Conservation (phyloP, 208 protist genomes). For the Acanthamoeba lenticulata region DNA sequence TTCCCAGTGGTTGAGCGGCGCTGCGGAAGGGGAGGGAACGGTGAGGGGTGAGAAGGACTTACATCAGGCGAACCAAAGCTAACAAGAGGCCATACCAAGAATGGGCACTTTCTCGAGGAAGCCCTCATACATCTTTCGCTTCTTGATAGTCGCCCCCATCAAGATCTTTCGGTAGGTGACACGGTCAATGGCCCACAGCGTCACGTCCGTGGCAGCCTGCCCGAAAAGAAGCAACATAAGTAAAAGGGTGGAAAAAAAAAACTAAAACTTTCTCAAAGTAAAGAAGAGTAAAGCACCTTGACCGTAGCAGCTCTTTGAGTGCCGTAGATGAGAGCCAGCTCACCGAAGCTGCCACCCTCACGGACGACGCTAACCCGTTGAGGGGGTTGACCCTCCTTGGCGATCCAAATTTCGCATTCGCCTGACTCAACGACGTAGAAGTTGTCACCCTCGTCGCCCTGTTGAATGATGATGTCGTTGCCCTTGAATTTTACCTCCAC, state of each 20-base stretch:
- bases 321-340: conserved; percentile 87
- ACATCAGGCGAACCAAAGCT: background rate
- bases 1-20: conserved; percentile 54
- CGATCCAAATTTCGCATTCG: conserved; percentile 81
- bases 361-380: conserved; percentile 71
- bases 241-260: background rate
- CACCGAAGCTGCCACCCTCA: conserved; percentile 84
- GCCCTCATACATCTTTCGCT: conserved; percentile 82
- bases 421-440: conserved; percentile 88
- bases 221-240: background rate
- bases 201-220: conserved; percentile 69
- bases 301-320: conserved; percentile 87
- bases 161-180: conserved; percentile 83
- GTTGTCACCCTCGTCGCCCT: conserved; percentile 86
- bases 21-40: background rate
- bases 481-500: conserved; percentile 74
- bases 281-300: conserved; percentile 44
- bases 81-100: conserved; percentile 51
- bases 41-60: no score
- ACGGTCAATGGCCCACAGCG: conserved; percentile 85
- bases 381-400: conserved; percentile 62
- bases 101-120: conserved; percentile 85
- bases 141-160: conserved; percentile 80
- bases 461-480: conserved; percentile 79
- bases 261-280: background rate